phyloP scores from a whole-genome alignment of 2,329 filamentous ascomycete genomes.

The Whalleya microplaca region DNA sequence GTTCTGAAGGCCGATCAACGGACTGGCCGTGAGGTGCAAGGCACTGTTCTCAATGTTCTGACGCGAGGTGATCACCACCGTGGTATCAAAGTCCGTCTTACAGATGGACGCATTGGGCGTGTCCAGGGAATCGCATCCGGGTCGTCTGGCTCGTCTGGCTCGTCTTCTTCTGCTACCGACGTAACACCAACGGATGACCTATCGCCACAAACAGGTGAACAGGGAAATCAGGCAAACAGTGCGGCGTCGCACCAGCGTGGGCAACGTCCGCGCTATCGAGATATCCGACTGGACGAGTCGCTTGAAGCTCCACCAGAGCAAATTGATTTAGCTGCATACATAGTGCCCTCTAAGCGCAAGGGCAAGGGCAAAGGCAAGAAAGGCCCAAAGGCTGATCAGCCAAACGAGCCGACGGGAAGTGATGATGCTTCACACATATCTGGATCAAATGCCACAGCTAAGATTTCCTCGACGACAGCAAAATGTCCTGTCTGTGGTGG shows the following conservation, averaged over 20 bases:
- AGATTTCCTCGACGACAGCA: constrained; percentile 36
- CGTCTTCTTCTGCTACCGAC: constrained; percentile 8
- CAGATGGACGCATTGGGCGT: constrained; percentile 72
- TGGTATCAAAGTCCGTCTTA: constrained; percentile 77
- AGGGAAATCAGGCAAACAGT: constrained; percentile 9
- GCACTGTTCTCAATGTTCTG: constrained; percentile 68
- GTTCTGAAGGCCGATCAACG: constrained; percentile 77
- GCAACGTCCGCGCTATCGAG: constrained; percentile 33
- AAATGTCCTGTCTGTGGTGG: constrained; percentile 67
- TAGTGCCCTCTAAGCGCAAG: constrained; percentile 44
- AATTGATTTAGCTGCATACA: constrained; percentile 55
- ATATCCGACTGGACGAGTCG: constrained; percentile 41
- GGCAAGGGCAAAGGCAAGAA: constrained; percentile 36
- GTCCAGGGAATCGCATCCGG: constrained; percentile 64
- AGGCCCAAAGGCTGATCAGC: constrained; percentile 19
- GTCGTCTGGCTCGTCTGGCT: neutral
- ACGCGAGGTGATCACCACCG: constrained; percentile 76
- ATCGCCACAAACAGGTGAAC: constrained; percentile 8
- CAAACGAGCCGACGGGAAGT: constrained; percentile 10
- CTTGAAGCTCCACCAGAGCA: constrained; percentile 44
- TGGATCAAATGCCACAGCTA: constrained; percentile 8
- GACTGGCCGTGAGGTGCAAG: constrained; percentile 71
- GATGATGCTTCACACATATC: constrained; percentile 16
- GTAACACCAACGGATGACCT: constrained; percentile 2
- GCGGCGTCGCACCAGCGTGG: constrained; percentile 25